phyloP scores from a whole-genome alignment of 148 eudicot genomes.

The Agrostemma githago region DNA sequence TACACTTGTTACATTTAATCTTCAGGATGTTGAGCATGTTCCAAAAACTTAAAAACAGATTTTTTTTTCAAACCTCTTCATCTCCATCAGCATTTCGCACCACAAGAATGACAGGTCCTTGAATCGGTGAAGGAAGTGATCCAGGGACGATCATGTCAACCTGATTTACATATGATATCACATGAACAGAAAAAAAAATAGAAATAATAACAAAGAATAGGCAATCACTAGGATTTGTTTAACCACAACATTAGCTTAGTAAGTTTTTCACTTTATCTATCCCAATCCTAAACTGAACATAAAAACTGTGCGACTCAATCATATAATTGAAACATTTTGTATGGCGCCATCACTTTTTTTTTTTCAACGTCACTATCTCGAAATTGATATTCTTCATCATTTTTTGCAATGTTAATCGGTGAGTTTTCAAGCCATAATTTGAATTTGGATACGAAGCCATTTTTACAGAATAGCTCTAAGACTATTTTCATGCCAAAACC shows the following conservation, averaged over 20 bases:
- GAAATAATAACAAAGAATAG: neutral
- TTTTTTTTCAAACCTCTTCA: conserved; percentile 63
- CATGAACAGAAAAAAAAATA: conserved; percentile 4
- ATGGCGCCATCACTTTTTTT: neutral
- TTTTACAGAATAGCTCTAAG: neutral
- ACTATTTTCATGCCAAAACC: too few relatives aligned
- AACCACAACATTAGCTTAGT: too few relatives aligned
- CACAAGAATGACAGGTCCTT: conserved; percentile 84
- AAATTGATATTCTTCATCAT: neutral
- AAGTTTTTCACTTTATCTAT: too few relatives aligned
- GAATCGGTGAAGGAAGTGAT: conserved; percentile 56
- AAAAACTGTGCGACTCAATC: neutral
- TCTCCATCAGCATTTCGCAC: conserved; percentile 94
- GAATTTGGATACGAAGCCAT: neutral
- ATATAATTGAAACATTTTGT: too few relatives aligned
- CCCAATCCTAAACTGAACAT: neutral
- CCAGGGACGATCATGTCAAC: conserved; percentile 84
- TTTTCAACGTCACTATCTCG: neutral
- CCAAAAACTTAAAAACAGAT: conserved; percentile 1
- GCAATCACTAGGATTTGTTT: neutral
- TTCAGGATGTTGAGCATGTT: neutral
- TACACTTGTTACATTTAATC: conserved; percentile 10
- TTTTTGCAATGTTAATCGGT: neutral
- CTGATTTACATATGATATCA: conserved; percentile 33
- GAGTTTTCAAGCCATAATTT: neutral